These are phyloP conservation scores for Ramaria rubella DNA, from an alignment of 768 basidiomycete species.

Conservation along the genomic window DNA sequence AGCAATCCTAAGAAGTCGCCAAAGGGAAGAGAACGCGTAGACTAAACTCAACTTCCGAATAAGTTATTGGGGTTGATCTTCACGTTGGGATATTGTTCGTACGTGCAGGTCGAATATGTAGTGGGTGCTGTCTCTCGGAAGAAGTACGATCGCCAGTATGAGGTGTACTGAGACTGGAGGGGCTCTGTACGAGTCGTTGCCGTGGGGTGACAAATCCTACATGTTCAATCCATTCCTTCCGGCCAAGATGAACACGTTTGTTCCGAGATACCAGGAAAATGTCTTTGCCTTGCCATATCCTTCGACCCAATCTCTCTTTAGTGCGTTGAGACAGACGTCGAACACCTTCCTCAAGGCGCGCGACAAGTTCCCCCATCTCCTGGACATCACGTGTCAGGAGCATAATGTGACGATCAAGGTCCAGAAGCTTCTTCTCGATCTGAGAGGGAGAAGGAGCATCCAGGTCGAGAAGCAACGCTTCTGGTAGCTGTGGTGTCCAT, in stretches of 20 bases:
- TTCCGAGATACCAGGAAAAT: slow-evolving; percentile 40
- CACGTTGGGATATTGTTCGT: too few species aligned
- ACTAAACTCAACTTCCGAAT: too few species aligned
- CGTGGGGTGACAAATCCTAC: slow-evolving; percentile 37
- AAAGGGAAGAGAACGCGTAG: too few species aligned
- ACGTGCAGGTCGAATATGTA: too few species aligned
- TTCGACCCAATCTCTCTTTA: slow-evolving; percentile 76
- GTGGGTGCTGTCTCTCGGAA: too few species aligned
- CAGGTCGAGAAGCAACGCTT: slow-evolving; percentile 28
- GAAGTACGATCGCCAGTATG: too few species aligned
- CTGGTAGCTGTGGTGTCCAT: neutral
- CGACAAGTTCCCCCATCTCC: slow-evolving; percentile 41
- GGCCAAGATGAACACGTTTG: slow-evolving; percentile 32
- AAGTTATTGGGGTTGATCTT: too few species aligned
- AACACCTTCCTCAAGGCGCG: slow-evolving; percentile 35
- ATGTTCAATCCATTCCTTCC: slow-evolving; percentile 41
- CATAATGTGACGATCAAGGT: slow-evolving; percentile 48
- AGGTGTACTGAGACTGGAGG: neutral
- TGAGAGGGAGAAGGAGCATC: slow-evolving; percentile 21
- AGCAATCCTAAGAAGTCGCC: too few species aligned
- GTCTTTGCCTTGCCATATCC: slow-evolving; percentile 57
- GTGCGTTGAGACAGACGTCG: slow-evolving; percentile 50
- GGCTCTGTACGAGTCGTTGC: neutral
- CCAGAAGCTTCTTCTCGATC: slow-evolving; percentile 35
- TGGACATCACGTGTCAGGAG: slow-evolving; percentile 50